Percentiles rank a stretch among this genome's conserved stretches.
phyloP scores from a whole-genome alignment of 352 stramenopile species.

The Aphanomyces astaci region DNA sequence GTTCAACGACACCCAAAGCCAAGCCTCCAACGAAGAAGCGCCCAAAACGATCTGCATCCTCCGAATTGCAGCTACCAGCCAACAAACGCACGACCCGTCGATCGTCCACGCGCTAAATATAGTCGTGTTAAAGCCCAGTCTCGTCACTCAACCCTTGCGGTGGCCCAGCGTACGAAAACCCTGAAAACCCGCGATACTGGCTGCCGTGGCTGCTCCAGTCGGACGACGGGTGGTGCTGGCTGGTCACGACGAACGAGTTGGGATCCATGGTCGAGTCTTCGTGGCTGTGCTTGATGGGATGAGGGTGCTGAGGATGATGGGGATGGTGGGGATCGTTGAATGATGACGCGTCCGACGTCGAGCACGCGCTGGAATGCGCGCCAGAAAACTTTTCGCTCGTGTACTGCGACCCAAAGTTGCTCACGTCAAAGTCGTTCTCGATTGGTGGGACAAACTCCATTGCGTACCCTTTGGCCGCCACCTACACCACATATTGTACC shows the following conservation, averaged over 20 bases:
- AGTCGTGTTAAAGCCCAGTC: slow-evolving; percentile 2
- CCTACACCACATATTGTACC: too few species aligned
- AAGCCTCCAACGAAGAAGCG: too few species aligned
- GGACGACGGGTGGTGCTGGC: neutral
- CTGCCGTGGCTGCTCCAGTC: neutral
- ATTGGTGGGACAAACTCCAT: slow-evolving; percentile 60
- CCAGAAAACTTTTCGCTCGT: slow-evolving; percentile 37
- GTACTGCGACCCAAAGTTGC: slow-evolving; percentile 72
- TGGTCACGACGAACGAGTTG: neutral
- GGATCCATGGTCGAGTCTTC: too few species aligned
- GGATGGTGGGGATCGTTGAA: too few species aligned
- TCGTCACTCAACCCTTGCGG: neutral
- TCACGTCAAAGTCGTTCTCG: slow-evolving; percentile 60
- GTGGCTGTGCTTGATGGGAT: too few species aligned
- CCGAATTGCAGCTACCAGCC: neutral
- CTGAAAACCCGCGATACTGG: slow-evolving; percentile 4
- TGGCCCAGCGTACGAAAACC: slow-evolving; percentile 1
- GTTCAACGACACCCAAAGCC: neutral
- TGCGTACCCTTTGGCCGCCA: slow-evolving; percentile 32
- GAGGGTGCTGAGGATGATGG: too few species aligned
- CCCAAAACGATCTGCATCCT: neutral
- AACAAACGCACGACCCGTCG: neutral
- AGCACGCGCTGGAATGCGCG: neutral
- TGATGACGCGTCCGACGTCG: neutral
- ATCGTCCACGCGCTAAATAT: neutral